Conservation (phyloP, 169 alveolate species). For the Cryptosporidium xiaoi region DNA sequence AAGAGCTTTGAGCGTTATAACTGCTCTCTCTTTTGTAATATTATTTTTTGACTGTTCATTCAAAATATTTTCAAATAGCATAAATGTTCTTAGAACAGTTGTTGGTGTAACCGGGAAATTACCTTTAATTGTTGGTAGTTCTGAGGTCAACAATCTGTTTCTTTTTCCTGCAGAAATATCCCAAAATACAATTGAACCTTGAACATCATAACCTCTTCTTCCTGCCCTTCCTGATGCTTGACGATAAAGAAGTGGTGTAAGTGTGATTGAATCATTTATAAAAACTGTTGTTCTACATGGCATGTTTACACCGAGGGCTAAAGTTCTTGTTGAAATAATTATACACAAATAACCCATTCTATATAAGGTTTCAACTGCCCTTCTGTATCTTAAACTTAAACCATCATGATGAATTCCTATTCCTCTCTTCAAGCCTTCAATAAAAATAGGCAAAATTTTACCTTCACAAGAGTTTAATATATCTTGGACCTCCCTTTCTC, state of each 20-base stretch:
- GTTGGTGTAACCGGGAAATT: conserved; percentile 73
- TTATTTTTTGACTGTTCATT: conserved; percentile 39
- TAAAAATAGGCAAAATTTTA: conserved; percentile 72
- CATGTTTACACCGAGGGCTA: conserved; percentile 92
- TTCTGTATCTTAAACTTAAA: conserved; percentile 79
- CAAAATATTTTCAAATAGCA: conserved; percentile 48
- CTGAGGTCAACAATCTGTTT: conserved; percentile 81
- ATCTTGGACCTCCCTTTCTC: conserved; percentile 73
- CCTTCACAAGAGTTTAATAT: conserved; percentile 72
- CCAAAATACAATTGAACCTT: conserved; percentile 91
- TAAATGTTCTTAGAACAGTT: conserved; percentile 63
- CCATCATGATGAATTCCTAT: conserved; percentile 93
- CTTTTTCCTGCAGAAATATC: conserved; percentile 86
- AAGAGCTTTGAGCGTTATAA: conserved; percentile 53
- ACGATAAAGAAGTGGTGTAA: conserved; percentile 89
- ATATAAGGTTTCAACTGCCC: conserved; percentile 86
- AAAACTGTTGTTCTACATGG: conserved; percentile 90
- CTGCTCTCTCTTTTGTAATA: conserved; percentile 58
- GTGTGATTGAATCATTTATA: conserved; percentile 85
- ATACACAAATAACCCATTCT: conserved; percentile 87
- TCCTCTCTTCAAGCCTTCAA: conserved; percentile 89
- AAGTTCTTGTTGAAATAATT: conserved; percentile 87
- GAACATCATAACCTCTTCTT: conserved; percentile 91
- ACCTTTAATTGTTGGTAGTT: conserved; percentile 84
- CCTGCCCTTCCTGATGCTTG: conserved; percentile 94